Evolutionary conservation across 768 basidiomycete species (phyloP), one percentile per base, ranked within the genome.

Genomic region (Pisolithus tinctorius): DNA sequence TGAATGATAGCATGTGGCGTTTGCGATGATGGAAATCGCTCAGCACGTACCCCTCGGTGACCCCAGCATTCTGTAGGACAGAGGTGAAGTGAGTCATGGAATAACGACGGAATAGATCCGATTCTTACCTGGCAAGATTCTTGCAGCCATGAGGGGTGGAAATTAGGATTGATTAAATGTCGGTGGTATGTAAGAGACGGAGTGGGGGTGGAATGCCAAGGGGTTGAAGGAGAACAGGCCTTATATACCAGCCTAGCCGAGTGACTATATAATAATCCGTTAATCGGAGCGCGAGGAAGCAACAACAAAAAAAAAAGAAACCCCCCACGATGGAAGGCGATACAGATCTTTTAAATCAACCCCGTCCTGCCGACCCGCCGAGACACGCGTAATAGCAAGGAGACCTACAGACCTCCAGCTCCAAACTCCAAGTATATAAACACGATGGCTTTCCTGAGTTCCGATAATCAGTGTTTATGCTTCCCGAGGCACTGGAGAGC

Each of bases 51-150:
- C 40, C 83, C 83, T 50, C 83, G 78, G 62, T 85, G 83, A 36
- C 83, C 83, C 83, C 83, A 95, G 67, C 93, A 95, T 61, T 93
- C 89, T 78, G 39, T 16, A 47, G 43, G 5, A 45, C 40, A 5
- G 38, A 45, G 20, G 37, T 48, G 4, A 25, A 26, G 30, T 39
- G n/a, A 56, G 16, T 31, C 47, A 41, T 25, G 17, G 16, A 14
- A 16, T 0, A n/a, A 8, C 4, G 5, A 51, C 30, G 34, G 20
- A 31, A 7, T 2, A 34, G n/a, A 20, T 47, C 23, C 5, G 6
- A 26, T 14, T 54, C 56, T 10, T 49, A 69, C 68, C 68, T 47
- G 68, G 68, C 39, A 69, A 46, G 36, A 40, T 52, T 58, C 51
- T 56, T 40, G 56, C 48, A 17, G 56, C 44, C 68, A 69, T 69